A percentile compares a stretch with the other conserved stretches of the same genome.
Conservation (phyloP, 106 monocot genomes). For the Xerophyta viscosa region DNA sequence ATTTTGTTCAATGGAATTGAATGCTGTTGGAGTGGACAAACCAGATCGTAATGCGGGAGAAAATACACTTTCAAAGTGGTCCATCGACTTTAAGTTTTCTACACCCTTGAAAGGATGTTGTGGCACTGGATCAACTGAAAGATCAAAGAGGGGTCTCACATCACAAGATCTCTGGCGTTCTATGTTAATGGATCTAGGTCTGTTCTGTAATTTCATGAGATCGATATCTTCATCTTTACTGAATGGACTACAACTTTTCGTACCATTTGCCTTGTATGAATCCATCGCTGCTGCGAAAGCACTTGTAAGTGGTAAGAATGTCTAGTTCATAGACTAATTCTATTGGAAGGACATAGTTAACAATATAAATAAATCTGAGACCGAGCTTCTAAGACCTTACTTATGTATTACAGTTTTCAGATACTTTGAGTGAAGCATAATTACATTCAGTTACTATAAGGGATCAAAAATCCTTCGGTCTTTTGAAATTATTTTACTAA, state of each 20-base stretch:
- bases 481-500: too few species aligned
- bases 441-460: too few species aligned
- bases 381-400: too few species aligned
- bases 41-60: slow-evolving; percentile 9
- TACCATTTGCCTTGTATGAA: background rate
- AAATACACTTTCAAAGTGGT: background rate
- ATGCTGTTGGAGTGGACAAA: slow-evolving; percentile 4
- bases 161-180: slow-evolving; percentile 20
- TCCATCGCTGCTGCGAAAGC: slow-evolving; percentile 8
- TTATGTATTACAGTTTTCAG: too few species aligned
- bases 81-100: background rate
- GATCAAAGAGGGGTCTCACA: slow-evolving; percentile 1
- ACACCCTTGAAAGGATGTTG: background rate
- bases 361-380: too few species aligned
- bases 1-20: slow-evolving; percentile 7
- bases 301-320: too few species aligned
- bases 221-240: slow-evolving; percentile 8
- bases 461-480: too few species aligned
- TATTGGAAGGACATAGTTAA: too few species aligned
- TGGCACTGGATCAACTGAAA: background rate
- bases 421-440: too few species aligned
- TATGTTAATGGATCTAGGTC: slow-evolving; percentile 1
- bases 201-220: slow-evolving; percentile 6
- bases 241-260: background rate
- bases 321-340: too few species aligned